A percentile compares a stretch with the other conserved stretches of the same genome.
Conservation (phyloP, 2,329 filamentous ascomycete species). For the Chrysoporthe cubensis region DNA sequence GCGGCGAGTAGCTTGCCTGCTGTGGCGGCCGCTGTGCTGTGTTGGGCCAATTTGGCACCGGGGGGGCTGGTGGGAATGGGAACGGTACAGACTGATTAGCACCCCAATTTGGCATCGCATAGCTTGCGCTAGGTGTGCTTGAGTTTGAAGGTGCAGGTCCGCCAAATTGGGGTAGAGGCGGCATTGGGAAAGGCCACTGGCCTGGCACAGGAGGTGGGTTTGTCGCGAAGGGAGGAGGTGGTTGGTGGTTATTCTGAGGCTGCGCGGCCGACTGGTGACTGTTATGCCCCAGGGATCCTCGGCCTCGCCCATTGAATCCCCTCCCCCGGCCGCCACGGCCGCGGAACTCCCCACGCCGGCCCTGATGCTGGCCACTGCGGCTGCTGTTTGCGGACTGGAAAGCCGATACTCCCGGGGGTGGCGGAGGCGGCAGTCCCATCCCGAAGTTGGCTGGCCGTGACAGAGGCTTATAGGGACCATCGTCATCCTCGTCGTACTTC, state of each 20-base stretch:
- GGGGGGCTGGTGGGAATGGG: conserved; percentile 25
- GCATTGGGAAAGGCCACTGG: conserved; percentile 32
- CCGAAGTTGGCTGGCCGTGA: conserved; percentile 68
- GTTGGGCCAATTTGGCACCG: conserved; percentile 24
- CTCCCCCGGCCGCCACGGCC: conserved; percentile 49
- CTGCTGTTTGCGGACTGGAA: conserved; percentile 24
- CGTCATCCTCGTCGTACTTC: conserved; percentile 71
- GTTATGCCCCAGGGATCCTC: conserved; percentile 42
- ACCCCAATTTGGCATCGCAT: conserved; percentile 27
- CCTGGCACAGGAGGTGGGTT: conserved; percentile 27
- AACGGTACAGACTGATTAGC: conserved; percentile 25
- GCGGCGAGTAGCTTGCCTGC: conserved; percentile 25
- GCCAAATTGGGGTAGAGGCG: conserved; percentile 26
- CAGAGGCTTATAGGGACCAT: conserved; percentile 73
- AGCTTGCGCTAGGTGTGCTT: conserved; percentile 25
- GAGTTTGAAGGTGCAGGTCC: conserved; percentile 23
- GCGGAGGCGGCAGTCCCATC: conserved; percentile 51
- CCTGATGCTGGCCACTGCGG: conserved; percentile 40
- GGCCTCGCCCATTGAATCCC: conserved; percentile 45
- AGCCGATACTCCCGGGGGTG: conserved; percentile 34
- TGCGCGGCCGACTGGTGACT: conserved; percentile 30
- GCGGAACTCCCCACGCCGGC: conserved; percentile 50
- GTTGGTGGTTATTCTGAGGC: conserved; percentile 31
- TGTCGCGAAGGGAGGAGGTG: conserved; percentile 33
- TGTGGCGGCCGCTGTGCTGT: conserved; percentile 20